phyloP scores from a whole-genome alignment of 768 basidiomycete species.

The Calocybe indica region DNA sequence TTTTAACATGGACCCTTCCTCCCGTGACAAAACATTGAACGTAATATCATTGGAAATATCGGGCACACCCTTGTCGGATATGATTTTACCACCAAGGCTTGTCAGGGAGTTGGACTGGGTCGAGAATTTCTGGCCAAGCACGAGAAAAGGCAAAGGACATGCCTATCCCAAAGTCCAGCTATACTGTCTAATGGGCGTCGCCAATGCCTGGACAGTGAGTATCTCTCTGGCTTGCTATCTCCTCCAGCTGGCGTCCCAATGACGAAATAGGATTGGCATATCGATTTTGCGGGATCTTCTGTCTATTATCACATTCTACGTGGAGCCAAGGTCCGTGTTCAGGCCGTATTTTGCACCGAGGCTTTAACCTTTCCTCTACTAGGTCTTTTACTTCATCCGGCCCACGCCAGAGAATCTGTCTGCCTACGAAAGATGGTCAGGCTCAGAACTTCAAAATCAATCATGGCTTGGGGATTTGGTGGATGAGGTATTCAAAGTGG shows the following conservation, averaged over 20 bases:
- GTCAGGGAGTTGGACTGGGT: conserved; percentile 96
- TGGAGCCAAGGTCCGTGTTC: conserved; percentile 67
- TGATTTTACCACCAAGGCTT: conserved; percentile 76
- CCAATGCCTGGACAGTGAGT: conserved; percentile 87
- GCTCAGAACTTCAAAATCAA: conserved; percentile 81
- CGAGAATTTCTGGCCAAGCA: conserved; percentile 88
- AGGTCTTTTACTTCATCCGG: conserved; percentile 94
- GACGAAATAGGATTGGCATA: conserved; percentile 84
- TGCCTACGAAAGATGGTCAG: conserved; percentile 92
- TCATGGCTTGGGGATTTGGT: conserved; percentile 92
- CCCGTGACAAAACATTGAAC: conserved; percentile 85
- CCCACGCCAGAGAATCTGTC: conserved; percentile 82
- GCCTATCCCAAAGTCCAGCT: conserved; percentile 90
- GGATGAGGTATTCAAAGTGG: conserved; percentile 86
- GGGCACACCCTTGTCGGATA: conserved; percentile 73
- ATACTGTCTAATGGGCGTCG: conserved; percentile 96
- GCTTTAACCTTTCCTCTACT: conserved; percentile 4
- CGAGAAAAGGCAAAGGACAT: conserved; percentile 66
- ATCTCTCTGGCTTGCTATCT: background rate
- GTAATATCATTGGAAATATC: conserved; percentile 95
- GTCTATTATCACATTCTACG: conserved; percentile 95
- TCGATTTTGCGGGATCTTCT: conserved; percentile 96
- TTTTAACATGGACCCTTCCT: conserved; percentile 58
- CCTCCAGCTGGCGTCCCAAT: conserved; percentile 1
- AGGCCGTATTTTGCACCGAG: background rate